phyloP scores from a whole-genome alignment of 257 asterid genomes.

The Fraxinus americana region DNA sequence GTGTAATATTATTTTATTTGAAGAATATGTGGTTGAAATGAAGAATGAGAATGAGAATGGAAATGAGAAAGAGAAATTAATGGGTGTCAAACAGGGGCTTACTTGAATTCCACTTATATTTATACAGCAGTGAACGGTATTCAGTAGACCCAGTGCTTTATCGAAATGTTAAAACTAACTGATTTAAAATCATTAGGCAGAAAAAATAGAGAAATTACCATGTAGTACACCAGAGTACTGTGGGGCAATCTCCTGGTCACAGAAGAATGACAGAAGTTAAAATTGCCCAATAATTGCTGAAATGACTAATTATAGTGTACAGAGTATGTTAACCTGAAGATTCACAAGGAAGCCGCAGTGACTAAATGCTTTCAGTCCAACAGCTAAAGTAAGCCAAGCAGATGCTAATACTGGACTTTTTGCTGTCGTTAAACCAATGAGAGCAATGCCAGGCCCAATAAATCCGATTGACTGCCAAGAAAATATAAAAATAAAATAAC shows the following conservation, averaged over 20 bases:
- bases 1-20: no score
- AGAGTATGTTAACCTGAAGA: constrained; percentile 68
- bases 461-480: constrained; percentile 81
- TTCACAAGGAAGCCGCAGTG: constrained; percentile 98
- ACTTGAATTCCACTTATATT: constrained; percentile 11
- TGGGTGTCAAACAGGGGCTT: no score
- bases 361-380: constrained; percentile 91
- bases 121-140: background rate
- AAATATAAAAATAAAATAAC: constrained; percentile 4
- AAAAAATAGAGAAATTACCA: constrained; percentile 49
- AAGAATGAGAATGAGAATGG: no score
- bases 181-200: background rate
- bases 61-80: no score
- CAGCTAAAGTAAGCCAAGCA: constrained; percentile 95
- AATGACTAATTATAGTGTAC: constrained; percentile 24
- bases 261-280: constrained; percentile 27
- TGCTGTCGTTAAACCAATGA: constrained; percentile 74
- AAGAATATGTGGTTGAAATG: no score
- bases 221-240: constrained; percentile 93
- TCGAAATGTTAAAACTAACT: background rate
- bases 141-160: constrained; percentile 3
- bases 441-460: constrained; percentile 80
- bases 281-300: constrained; percentile 20
- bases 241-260: constrained; percentile 88
- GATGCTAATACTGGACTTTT: constrained; percentile 77